A percentile compares a stretch with the other conserved stretches of the same genome.
These are phyloP conservation scores for Hylodesmum podocarpum DNA, from an alignment of 306 rosid genomes.

Conservation along the genomic window DNA sequence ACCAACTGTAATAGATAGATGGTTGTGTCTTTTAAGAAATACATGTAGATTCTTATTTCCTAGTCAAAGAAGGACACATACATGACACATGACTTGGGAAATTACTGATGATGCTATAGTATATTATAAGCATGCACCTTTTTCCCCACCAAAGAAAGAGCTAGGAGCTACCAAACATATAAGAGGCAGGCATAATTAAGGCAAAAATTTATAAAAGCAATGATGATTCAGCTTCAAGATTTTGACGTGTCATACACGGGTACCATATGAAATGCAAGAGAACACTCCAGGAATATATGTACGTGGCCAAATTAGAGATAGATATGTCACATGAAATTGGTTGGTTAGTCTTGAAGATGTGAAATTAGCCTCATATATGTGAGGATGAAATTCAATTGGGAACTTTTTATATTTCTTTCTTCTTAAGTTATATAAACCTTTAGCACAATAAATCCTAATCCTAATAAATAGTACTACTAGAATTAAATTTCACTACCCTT, in stretches of 20 bases:
- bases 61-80: not conserved
- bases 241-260: constrained; percentile 14
- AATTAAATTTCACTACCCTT: not conserved
- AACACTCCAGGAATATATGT: not conserved
- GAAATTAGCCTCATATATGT: no score
- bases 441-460: no score
- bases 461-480: no score
- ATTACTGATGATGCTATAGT: not conserved
- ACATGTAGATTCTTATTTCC: no score
- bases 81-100: not conserved
- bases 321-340: not conserved
- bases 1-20: no score
- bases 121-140: not conserved
- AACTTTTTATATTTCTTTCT: not conserved
- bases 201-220: not conserved
- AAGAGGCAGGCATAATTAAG: not conserved
- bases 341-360: no score
- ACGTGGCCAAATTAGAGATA: constrained; percentile 12
- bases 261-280: not conserved
- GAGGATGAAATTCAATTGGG: not conserved
- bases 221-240: not conserved
- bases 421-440: not conserved
- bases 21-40: no score
- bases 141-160: not conserved
- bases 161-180: not conserved